phyloP scores from a whole-genome alignment of 1,284 basidiomycete species.

The Phlebopus sp. region DNA sequence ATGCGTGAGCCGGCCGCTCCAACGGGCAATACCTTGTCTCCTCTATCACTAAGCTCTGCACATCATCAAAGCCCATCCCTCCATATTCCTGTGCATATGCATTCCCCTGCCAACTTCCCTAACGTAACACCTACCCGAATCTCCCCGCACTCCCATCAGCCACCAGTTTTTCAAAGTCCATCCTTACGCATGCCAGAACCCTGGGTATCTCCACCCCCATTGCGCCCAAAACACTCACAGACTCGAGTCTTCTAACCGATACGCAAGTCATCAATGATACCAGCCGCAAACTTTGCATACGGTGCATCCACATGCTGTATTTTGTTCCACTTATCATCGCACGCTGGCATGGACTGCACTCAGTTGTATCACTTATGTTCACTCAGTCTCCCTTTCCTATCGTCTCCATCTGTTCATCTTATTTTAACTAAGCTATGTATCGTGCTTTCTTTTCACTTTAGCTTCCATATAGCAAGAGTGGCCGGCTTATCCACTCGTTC shows the following conservation, averaged over 20 bases:
- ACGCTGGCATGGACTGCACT: too few relatives aligned
- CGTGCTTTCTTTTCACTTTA: too few relatives aligned
- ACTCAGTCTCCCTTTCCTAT: too few relatives aligned
- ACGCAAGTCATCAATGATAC: constrained; percentile 12
- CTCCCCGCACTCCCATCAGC: background rate
- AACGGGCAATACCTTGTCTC: too few relatives aligned
- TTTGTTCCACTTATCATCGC: too few relatives aligned
- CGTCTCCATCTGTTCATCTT: too few relatives aligned
- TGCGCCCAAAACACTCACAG: background rate
- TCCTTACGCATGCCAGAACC: constrained; percentile 24
- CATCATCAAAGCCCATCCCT: background rate
- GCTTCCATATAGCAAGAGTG: too few relatives aligned
- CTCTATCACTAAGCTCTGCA: too few relatives aligned
- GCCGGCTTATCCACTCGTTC: too few relatives aligned
- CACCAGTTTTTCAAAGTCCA: constrained; percentile 17
- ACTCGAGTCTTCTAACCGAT: constrained; percentile 7
- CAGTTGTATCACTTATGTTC: too few relatives aligned
- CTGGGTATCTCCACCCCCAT: constrained; percentile 10
- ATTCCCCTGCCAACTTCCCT: constrained; percentile 1
- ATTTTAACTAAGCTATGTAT: too few relatives aligned
- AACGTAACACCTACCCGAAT: constrained; percentile 6
- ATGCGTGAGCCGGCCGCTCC: constrained; percentile 3
- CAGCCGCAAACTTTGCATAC: background rate
- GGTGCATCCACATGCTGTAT: too few relatives aligned
- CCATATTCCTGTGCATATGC: background rate